Conservation (phyloP, 176 grass and related monocot species). For the Triticum monococcum region DNA sequence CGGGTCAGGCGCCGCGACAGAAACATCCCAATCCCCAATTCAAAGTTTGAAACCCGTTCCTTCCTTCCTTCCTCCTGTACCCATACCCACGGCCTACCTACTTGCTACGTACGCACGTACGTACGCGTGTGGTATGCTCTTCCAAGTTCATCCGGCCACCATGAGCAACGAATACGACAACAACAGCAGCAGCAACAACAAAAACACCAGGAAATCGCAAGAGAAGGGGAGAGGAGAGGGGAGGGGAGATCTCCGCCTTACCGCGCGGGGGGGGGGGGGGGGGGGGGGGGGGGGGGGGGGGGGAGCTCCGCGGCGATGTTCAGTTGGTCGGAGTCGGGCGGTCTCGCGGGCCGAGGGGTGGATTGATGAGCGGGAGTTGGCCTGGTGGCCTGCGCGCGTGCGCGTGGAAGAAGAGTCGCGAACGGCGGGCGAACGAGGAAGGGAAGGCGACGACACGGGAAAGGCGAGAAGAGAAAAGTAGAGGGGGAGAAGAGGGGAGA, state of each 20-base stretch:
- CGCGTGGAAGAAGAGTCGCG: conserved; percentile 1
- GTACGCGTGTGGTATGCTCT: background rate
- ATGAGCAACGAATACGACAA: background rate
- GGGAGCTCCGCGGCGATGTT: background rate
- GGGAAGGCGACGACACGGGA: background rate
- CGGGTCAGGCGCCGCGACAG: background rate
- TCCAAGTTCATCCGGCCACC: background rate
- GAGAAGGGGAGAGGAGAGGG: background rate
- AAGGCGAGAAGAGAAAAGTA: background rate
- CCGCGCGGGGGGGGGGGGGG: too few species aligned
- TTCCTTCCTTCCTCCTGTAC: background rate
- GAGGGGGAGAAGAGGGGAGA: background rate
- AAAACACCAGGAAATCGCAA: background rate
- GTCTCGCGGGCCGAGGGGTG: background rate
- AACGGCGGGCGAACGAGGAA: background rate
- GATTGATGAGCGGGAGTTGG: background rate
- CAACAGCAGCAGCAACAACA: background rate
- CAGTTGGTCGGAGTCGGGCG: background rate
- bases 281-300: background rate
- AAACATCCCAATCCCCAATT: conserved; percentile 19
- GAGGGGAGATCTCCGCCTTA: too few species aligned
- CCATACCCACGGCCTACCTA: background rate
- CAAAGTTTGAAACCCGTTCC: background rate
- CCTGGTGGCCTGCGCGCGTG: background rate
- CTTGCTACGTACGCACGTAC: background rate